Evolutionary conservation across 257 asterid species (phyloP).

Genomic region (Leonotis leonurus): DNA sequence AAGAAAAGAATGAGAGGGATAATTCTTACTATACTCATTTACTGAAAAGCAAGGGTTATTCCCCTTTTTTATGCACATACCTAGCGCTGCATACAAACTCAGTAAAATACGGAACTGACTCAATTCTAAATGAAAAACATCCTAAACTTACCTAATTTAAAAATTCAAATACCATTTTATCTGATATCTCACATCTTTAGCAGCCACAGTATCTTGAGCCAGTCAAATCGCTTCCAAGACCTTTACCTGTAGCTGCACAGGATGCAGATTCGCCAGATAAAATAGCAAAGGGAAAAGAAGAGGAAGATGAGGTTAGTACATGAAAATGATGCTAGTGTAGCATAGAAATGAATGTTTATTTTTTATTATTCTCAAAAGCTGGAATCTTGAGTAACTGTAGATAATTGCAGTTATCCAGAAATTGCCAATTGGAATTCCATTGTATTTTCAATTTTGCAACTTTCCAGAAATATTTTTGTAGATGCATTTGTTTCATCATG

Average conservation of each 20-base stretch:
- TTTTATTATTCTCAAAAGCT: constrained; percentile 7
- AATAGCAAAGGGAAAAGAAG: constrained; percentile 42
- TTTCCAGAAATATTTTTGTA: not conserved
- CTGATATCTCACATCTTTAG: constrained; percentile 23
- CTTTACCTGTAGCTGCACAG: constrained; percentile 57
- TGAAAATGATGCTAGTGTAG: constrained; percentile 6
- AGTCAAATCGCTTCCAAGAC: constrained; percentile 75
- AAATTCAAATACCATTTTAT: not conserved
- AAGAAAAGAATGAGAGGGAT: not conserved
- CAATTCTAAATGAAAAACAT: not conserved
- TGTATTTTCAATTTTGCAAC: not conserved
- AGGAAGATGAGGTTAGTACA: constrained; percentile 63
- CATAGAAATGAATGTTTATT: constrained; percentile 1
- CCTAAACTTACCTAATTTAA: not conserved
- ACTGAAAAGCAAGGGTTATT: not conserved
- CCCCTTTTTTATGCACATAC: not conserved
- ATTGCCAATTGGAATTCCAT: not conserved
- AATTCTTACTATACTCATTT: not conserved
- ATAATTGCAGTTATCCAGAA: not conserved
- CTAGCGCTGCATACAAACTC: not conserved
- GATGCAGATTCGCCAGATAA: constrained; percentile 40
- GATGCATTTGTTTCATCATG: not conserved
- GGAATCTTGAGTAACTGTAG: not conserved
- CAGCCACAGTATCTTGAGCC: constrained; percentile 59
- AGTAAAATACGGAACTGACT: not conserved